Conservation (phyloP, 257 asterid genomes). For the Solanum rostratum region DNA sequence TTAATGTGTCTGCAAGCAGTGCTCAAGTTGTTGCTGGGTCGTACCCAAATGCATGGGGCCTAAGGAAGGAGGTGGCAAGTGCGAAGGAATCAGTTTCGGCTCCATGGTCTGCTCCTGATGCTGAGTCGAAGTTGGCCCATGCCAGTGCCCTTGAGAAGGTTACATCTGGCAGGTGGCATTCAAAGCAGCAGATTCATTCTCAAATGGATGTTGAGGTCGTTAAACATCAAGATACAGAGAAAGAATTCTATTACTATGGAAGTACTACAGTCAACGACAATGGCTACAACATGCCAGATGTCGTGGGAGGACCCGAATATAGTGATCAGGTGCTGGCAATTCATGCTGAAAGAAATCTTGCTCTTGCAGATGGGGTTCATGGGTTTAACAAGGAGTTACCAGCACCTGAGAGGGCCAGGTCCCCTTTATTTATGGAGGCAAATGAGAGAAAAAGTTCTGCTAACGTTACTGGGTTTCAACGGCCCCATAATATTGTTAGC, state of each 20-base stretch:
- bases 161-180: conserved; percentile 90
- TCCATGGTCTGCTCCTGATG: conserved; percentile 66
- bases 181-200: conserved; percentile 40
- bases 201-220: conserved; percentile 34
- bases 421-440: conserved; percentile 26
- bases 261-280: conserved; percentile 11
- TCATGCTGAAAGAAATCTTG: conserved; percentile 45
- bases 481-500: conserved; percentile 15
- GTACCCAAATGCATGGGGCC: conserved; percentile 80
- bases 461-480: conserved; percentile 22
- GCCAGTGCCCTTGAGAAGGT: conserved; percentile 95
- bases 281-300: conserved; percentile 22
- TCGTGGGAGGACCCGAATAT: conserved; percentile 17
- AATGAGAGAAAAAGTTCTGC: conserved; percentile 25
- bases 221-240: conserved; percentile 27
- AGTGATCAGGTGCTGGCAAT: conserved; percentile 20
- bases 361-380: conserved; percentile 32
- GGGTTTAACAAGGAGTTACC: conserved; percentile 30
- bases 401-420: conserved; percentile 29
- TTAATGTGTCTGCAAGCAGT: conserved; percentile 30
- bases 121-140: conserved; percentile 65
- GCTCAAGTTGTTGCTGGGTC: conserved; percentile 43
- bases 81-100: conserved; percentile 45
- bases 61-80: conserved; percentile 45
- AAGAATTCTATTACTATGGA: conserved; percentile 19